These are phyloP conservation scores for Limnanthes douglasii DNA, from an alignment of 345 rosid species.

Conservation along the genomic window DNA sequence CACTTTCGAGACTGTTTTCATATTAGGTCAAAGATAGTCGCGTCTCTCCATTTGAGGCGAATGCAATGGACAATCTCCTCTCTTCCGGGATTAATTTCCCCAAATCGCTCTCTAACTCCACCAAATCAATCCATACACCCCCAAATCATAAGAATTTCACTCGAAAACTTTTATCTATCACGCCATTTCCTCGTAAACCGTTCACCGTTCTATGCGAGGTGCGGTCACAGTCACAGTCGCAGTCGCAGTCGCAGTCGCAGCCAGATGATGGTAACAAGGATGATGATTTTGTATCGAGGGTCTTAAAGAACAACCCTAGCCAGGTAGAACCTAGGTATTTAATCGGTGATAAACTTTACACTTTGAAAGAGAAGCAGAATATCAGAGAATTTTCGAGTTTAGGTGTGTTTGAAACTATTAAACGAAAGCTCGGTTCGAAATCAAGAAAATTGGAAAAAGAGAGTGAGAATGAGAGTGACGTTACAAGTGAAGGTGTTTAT, in stretches of 20 bases:
- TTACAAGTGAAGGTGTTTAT: slow-evolving; percentile 30
- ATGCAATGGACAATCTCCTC: slow-evolving; percentile 23
- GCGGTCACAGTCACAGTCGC: slow-evolving; percentile 7
- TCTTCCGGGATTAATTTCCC: slow-evolving; percentile 28
- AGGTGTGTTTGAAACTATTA: slow-evolving; percentile 27
- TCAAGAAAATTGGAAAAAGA: slow-evolving; percentile 13
- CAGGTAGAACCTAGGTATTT: slow-evolving; percentile 61
- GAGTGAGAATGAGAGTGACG: slow-evolving; percentile 11
- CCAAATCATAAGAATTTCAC: slow-evolving; percentile 6
- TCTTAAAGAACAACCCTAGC: slow-evolving; percentile 76
- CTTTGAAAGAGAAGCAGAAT: slow-evolving; percentile 47
- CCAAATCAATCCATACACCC: slow-evolving; percentile 9
- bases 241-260: slow-evolving; percentile 13
- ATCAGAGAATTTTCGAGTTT: slow-evolving; percentile 27
- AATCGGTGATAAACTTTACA: slow-evolving; percentile 42
- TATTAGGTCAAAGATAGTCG: too few relatives aligned
- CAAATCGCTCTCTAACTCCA: slow-evolving; percentile 7
- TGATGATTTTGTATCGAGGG: slow-evolving; percentile 54
- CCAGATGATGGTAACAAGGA: slow-evolving; percentile 11
- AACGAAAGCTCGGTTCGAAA: slow-evolving; percentile 25
- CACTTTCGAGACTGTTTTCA: too few relatives aligned
- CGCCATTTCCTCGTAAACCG: slow-evolving; percentile 30
- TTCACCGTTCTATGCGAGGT: slow-evolving; percentile 31
- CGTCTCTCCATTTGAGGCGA: too few relatives aligned
- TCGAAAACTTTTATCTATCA: slow-evolving; percentile 13